Evolutionary conservation across 345 rosid species (phyloP), one percentile per base, ranked within the genome.

Genomic region (Turnera subulata): DNA sequence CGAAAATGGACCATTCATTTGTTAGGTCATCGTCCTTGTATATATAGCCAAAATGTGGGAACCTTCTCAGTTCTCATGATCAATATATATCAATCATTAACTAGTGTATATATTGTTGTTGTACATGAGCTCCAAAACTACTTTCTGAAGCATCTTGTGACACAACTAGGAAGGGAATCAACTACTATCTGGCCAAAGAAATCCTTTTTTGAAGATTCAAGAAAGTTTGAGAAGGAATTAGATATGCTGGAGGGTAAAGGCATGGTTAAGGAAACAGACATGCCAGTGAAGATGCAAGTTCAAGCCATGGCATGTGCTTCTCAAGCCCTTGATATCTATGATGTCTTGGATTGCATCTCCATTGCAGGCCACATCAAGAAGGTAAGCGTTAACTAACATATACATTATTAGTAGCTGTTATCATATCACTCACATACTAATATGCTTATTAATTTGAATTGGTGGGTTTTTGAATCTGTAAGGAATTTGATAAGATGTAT

Each of bases 251-350:
- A 84, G 78, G 91, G 88, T 8, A 84, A 82, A 73, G 88, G 79
- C 23, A 58, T 74, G 61, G 48, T 82, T 32, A 84, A 84, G 64
- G 97, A 90, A 72, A 81, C 92, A 53, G 95, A 90, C 42, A 90
- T 89, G 97, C 86, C 95, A 19, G 33, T 69, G 76, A 86, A 83
- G 84, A 82, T 89, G 97, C 95, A 84, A 77, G 52, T 73, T 46
- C 78, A 84, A 33, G 97, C 97, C 53, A 86, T 89, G 97, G 67
- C 82, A 33, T 79, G 63, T 56, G 92, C 97, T 70, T 86, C 88
- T 73, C 78, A 78, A 44, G 52, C 58, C 64, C 68, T 84, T 68
- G 87, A 82, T 72, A 70, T 74, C 32, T 78, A 73, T 50, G 84
- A 84, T 68, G 88, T 82, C 21, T 13, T 59, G 61, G 91, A 84